A percentile compares a stretch with the other conserved stretches of the same genome.
Conservation (phyloP, 805 yeast species). For the Candida incommunis region DNA sequence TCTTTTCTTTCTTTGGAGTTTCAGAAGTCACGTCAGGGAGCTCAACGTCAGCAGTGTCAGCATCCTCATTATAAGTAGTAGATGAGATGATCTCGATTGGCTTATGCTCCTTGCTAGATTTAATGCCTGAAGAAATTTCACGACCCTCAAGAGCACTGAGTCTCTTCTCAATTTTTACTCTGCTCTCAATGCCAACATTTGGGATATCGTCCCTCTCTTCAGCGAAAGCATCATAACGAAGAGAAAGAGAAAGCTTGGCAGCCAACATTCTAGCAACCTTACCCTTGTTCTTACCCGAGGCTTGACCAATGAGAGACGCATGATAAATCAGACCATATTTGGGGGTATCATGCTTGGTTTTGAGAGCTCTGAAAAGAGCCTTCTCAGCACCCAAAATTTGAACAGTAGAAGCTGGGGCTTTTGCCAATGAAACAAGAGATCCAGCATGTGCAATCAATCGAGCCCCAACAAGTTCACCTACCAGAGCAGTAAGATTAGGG, state of each 20-base stretch:
- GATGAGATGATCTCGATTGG: slow-evolving; percentile 65
- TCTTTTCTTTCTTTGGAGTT: slow-evolving; percentile 17
- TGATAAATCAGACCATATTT: slow-evolving; percentile 95
- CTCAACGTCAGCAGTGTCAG: slow-evolving; percentile 70
- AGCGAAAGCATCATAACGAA: slow-evolving; percentile 91
- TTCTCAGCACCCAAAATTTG: slow-evolving; percentile 98
- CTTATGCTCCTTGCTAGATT: slow-evolving; percentile 64
- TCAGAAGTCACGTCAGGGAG: slow-evolving; percentile 44
- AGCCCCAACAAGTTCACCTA: slow-evolving; percentile 98
- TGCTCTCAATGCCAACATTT: slow-evolving; percentile 78
- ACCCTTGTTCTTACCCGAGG: slow-evolving; percentile 96
- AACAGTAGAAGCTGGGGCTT: slow-evolving; percentile 97
- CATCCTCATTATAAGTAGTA: slow-evolving; percentile 86
- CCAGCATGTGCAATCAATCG: slow-evolving; percentile 97
- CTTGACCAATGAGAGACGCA: slow-evolving; percentile 95
- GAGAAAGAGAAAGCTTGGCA: slow-evolving; percentile 94
- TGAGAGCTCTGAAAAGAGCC: slow-evolving; percentile 95
- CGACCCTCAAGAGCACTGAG: slow-evolving; percentile 93
- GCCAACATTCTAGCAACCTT: slow-evolving; percentile 97
- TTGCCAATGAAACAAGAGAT: slow-evolving; percentile 83
- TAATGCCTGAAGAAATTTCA: slow-evolving; percentile 79
- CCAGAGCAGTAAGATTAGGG: slow-evolving; percentile 88
- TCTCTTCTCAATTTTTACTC: slow-evolving; percentile 90
- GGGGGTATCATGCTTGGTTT: slow-evolving; percentile 97
- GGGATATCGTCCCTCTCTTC: slow-evolving; percentile 90